phyloP scores from a whole-genome alignment of 176 grass and related monocot genomes.

The Raddia guianensis region DNA sequence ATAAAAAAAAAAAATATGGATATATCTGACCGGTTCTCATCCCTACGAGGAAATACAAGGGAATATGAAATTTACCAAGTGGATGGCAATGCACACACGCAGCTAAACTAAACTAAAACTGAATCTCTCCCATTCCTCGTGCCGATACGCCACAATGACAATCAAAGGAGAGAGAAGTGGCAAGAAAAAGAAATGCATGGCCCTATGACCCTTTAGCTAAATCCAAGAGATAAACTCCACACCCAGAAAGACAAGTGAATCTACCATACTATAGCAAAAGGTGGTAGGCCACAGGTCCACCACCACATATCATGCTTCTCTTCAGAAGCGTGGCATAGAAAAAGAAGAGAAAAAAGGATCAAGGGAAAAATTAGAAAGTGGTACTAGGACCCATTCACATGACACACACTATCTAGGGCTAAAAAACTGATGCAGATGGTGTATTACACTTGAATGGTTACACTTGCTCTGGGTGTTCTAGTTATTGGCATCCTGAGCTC shows the following conservation, averaged over 20 bases:
- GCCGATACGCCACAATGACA: constrained; percentile 17
- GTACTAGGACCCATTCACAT: constrained; percentile 50
- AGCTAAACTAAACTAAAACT: background rate
- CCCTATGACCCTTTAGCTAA: constrained; percentile 34
- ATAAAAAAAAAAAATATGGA: background rate
- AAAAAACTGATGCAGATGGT: constrained; percentile 48
- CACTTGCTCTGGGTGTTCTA: background rate
- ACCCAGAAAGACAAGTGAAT: constrained; percentile 55
- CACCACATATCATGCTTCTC: constrained; percentile 90
- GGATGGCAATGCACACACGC: background rate
- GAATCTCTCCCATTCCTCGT: constrained; percentile 18
- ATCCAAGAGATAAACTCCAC: constrained; percentile 27
- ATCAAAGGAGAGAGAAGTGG: constrained; percentile 25
- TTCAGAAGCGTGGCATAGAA: constrained; percentile 76
- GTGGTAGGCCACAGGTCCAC: constrained; percentile 57
- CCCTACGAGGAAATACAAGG: background rate
- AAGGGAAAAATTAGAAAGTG: constrained; percentile 13
- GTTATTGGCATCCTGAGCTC: constrained; percentile 76
- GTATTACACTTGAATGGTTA: constrained; percentile 40
- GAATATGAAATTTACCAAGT: background rate
- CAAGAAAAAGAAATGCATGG: background rate
- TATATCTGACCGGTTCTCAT: no score
- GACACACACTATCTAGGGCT: constrained; percentile 49
- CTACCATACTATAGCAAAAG: constrained; percentile 59
- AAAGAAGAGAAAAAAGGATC: constrained; percentile 9